Base-by-base conservation (phyloP, 2,329 filamentous ascomycete species). In the Mycosphaerella sp. region DNA sequence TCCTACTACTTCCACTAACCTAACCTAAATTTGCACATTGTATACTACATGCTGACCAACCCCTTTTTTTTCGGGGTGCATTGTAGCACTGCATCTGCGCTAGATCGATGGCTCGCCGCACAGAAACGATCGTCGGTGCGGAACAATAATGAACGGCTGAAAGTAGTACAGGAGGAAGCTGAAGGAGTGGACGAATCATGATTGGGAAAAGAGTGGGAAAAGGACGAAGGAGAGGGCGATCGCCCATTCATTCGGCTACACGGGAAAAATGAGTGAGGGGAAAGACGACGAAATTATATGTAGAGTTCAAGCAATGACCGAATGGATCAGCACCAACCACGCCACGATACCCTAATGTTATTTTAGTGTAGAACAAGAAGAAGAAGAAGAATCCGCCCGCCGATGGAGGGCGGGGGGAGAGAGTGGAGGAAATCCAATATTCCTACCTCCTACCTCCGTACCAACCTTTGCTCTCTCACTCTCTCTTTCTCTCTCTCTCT, bases 81-180 rank as follows among this genome's bases (percentile, higher is more conserved):
- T 48, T 41, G 23, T 51, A 66, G 64, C 45, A 60, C 63, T 4
- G 47, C 56, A 7, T 54, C 61, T 21, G 60, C 59, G 31, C 55
- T 67, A 11, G 61, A 64, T 56, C 55, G 57, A 21, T 67, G 64
- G 64, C 52, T 67, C 8, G 46, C 60, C 12, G 55, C 60, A 21
- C 63, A 66, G 48, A 62, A 61, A 51, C 63, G 62, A 49, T 52
- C 56, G 9, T 51, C 55, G 12, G 42, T 53, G 32, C 43, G 56
- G 21, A 64, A 61, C 23, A 50, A 45, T 17, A 50, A 47, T 21
- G 60, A 59, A 21, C 51, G 62, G 26, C 46, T 66, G 40, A 64
- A 61, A 39, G 58, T 62, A 8, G 63, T 66, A n/a, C 56, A 63
- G 10, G 64, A 66, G 46, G 64, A 64, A 45, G 54, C 51, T 5